Evolutionary conservation across 164 flowering plant genomes (phyloP), one percentile per base, ranked within the genome.

Genomic region (Chloranthus sessilifolius): DNA sequence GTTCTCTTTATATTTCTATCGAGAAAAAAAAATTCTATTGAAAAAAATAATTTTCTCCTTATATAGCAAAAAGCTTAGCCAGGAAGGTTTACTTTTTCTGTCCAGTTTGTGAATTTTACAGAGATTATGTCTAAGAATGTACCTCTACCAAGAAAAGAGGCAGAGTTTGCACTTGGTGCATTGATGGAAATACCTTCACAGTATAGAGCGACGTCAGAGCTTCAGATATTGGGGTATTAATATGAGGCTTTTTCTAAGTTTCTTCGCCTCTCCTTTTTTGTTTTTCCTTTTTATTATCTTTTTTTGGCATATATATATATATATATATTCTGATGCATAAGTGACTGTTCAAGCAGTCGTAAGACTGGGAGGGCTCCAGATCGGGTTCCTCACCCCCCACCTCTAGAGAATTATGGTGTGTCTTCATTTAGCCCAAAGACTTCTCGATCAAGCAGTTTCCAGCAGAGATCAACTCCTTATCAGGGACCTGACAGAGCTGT

Each of bases 161-260:
- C 94, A 1, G 88, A 72, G 33, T 84, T 84, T 71, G 83, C 94
- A 56, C 82, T 81, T 33, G 43, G 81, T 15, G 86, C 94, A 5
- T 59, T 84, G 60, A 84, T 84, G 94, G 94, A 84, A 65, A 81
- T 84, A 48, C 94, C 94, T 37, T 73, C 82, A 43, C 94, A 84
- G 55, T 84, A 84, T 39, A 84, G 80, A 61, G 94, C 94, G 38
- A 79, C 94, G 37, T 17, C 81, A 34, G 94, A 80, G 58, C 79
- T 79, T 30, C 59, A 65, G 23, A 31, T 84, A 56, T 58, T 84
- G 50, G 94, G 94, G 81, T 76, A 74, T 45, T 16, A 3, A 8
- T 29, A 26, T n/a, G n/a, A n/a, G n/a, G 23, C 22, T 19, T 25
- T n/a, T n/a, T 42, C 9, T 21, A 11, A 42, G 2, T 17, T 42